Percentiles rank a stretch among this genome's conserved stretches.
These are phyloP conservation scores for Dioscorea alata DNA, from an alignment of 106 monocot species.

Conservation along the genomic window DNA sequence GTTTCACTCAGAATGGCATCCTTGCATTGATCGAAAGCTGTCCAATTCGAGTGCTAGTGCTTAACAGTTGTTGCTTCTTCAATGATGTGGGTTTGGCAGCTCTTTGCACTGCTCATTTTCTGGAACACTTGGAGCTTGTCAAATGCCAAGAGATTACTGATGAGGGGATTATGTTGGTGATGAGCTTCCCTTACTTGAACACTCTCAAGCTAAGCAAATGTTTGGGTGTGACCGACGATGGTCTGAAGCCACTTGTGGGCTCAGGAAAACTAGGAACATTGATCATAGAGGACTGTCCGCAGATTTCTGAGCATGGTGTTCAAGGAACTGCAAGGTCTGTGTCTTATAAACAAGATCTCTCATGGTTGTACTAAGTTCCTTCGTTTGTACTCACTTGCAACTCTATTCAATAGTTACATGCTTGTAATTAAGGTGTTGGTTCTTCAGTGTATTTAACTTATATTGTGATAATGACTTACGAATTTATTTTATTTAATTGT, in stretches of 20 bases:
- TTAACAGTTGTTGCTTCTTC: conserved; percentile 36
- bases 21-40: conserved; percentile 37
- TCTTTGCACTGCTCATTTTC: conserved; percentile 26
- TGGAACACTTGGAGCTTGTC: conserved; percentile 49
- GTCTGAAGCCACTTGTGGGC: conserved; percentile 40
- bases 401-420: no score
- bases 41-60: conserved; percentile 44
- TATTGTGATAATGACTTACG: no score
- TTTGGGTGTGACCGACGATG: conserved; percentile 54
- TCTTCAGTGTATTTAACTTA: no score
- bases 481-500: no score
- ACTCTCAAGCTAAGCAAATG: conserved; percentile 45
- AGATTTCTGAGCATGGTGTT: conserved; percentile 50
- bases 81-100: conserved; percentile 56
- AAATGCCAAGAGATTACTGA: conserved; percentile 51
- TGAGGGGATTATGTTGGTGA: conserved; percentile 32
- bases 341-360: conserved; percentile 48
- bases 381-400: background rate
- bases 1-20: conserved; percentile 41
- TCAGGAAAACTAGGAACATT: conserved; percentile 39
- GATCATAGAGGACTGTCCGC: conserved; percentile 48
- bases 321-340: conserved; percentile 45
- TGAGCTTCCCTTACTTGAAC: conserved; percentile 27
- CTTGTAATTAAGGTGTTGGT: no score
- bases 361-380: conserved; percentile 35